Percentiles rank a stretch among this genome's conserved stretches.
phyloP scores from a whole-genome alignment of 2,329 filamentous ascomycete genomes.

The Curvularia verruculosa region DNA sequence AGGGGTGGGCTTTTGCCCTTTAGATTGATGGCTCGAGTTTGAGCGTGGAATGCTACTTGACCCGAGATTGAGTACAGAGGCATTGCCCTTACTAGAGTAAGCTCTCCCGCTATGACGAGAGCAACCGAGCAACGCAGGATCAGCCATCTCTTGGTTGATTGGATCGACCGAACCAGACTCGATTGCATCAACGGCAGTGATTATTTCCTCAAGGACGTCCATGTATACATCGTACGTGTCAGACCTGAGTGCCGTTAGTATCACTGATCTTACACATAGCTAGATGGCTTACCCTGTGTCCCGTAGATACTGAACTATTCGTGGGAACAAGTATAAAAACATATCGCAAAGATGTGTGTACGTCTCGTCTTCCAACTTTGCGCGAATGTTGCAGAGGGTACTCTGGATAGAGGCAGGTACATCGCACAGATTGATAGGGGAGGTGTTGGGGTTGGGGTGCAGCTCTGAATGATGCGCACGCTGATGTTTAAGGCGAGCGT shows the following conservation, averaged over 20 bases:
- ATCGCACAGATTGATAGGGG: not conserved
- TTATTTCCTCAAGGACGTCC: not conserved
- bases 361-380: not conserved
- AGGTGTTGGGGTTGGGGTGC: not conserved
- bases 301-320: not conserved
- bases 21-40: not conserved
- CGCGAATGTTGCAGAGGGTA: not conserved
- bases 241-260: not conserved
- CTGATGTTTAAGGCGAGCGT: slow-evolving; percentile 21
- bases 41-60: not conserved
- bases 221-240: not conserved
- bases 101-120: not conserved
- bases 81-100: not conserved
- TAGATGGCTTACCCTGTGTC: not conserved
- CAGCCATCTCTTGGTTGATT: not conserved
- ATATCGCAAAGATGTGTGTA: not conserved
- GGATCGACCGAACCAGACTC: not conserved
- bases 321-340: not conserved
- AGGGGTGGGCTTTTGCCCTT: not conserved
- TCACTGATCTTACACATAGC: too few species aligned
- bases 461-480: slow-evolving; percentile 16
- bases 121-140: not conserved
- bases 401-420: not conserved
- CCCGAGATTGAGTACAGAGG: not conserved
- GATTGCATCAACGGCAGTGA: not conserved